Evolutionary conservation across 345 rosid genomes (phyloP), one percentile per base, ranked within the genome.

Genomic region (Aegle marmelos): DNA sequence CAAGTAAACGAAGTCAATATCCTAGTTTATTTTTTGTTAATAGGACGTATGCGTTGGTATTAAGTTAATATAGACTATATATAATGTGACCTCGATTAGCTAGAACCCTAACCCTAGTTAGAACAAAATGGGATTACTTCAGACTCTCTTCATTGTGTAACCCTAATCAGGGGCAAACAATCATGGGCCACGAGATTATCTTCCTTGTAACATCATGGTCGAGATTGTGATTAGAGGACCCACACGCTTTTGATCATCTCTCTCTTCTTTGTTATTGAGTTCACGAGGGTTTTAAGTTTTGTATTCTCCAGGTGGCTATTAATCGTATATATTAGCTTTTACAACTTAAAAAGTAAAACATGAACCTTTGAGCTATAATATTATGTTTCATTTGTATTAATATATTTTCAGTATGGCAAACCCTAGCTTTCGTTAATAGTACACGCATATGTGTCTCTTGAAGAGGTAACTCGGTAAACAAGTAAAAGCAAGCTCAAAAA

Each of bases 41-140:
- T 41, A 41, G 14, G 48, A 41, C 48, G 11, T 10, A 41, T 10
- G 14, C 11, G 48, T 41, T 41, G 48, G 14, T 10, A 10, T 14
- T 10, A 41, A 10, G 48, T 41, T 41, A 41, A 10, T 41, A 41
- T 10, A 41, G 11, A 45, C 17, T 14, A 45, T 45, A 13, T 5
- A 53, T 5, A 53, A 50, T 53, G 22, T 53, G 57, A 53, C 22
- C 22, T 17, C 7, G 50, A 53, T 14, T 41, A 14, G 16, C 69
- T 6, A 11, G 17, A 60, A 62, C 70, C 59, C 70, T 62, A 62
- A 25, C 59, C 59, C 59, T 74, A 62, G 54, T 28, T 62, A 28
- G 70, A 74, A 34, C 34, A 62, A 62, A 17, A 31, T 45, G 63
- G 63, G 58, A 65, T 67, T 14, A 64, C 21, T 75, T 74, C n/a